Evolutionary conservation across 148 eudicot genomes (phyloP).

Genomic region (Suaeda aralocaspica): DNA sequence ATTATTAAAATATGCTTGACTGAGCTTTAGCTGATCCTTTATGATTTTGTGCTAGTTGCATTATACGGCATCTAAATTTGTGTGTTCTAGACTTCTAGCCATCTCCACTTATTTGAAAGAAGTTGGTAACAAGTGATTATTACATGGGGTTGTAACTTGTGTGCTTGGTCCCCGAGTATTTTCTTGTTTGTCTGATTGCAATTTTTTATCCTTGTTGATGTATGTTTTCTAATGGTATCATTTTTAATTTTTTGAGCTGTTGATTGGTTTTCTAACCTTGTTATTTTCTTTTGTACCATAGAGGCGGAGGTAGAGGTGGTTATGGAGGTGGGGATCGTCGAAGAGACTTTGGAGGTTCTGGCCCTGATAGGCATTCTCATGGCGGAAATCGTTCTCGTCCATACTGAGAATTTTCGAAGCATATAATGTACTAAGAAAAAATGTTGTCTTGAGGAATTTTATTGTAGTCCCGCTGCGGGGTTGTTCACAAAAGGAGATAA

Average conservation of each 20-base stretch:
- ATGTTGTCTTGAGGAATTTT: conserved; percentile 42
- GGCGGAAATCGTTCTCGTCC: conserved; percentile 89
- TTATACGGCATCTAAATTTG: too few species aligned
- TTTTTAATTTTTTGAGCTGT: background rate
- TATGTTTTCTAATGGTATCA: background rate
- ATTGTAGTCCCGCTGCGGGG: conserved; percentile 38
- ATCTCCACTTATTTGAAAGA: too few species aligned
- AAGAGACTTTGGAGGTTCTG: conserved; percentile 68
- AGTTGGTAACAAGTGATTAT: too few species aligned
- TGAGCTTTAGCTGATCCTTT: too few species aligned
- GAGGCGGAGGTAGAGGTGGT: conserved; percentile 57
- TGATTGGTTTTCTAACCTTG: background rate
- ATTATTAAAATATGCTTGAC: too few species aligned
- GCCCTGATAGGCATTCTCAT: conserved; percentile 69
- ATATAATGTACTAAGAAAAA: conserved; percentile 45
- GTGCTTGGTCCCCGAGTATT: too few species aligned
- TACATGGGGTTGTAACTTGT: too few species aligned
- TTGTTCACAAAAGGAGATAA: conserved; percentile 61
- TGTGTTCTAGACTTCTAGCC: too few species aligned
- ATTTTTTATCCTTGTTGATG: background rate
- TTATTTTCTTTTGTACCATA: conserved; percentile 18
- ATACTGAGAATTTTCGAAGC: conserved; percentile 44
- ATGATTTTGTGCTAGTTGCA: too few species aligned
- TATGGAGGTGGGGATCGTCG: conserved; percentile 59
- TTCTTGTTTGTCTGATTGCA: background rate